Evolutionary conservation across 2,329 filamentous ascomycete species (phyloP).

Genomic region (Nannizzia gypsea): DNA sequence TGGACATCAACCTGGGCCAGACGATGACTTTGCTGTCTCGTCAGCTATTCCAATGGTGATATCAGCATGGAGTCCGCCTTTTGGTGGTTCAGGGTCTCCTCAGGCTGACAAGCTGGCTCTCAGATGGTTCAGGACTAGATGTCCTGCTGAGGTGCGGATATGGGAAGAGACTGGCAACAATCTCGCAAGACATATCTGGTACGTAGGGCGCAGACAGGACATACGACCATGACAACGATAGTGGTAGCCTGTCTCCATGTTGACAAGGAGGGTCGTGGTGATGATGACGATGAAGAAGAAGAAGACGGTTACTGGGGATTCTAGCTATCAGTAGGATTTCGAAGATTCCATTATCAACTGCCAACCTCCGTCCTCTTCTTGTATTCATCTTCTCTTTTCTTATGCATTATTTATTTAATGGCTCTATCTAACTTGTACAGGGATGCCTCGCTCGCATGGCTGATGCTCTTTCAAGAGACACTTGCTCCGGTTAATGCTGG

Average conservation of each 20-base stretch:
- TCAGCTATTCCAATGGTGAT: conserved; percentile 36
- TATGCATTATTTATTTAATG: background rate
- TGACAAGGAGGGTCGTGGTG: too few relatives aligned
- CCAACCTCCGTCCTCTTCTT: background rate
- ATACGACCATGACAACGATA: background rate
- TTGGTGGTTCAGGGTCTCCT: conserved; percentile 29
- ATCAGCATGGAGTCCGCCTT: conserved; percentile 45
- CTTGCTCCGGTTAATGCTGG: background rate
- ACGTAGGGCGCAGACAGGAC: conserved; percentile 16
- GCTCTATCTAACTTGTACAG: conserved; percentile 18
- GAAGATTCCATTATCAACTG: background rate
- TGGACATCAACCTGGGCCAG: conserved; percentile 9
- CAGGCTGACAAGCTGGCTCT: conserved; percentile 44
- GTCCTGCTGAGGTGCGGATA: conserved; percentile 36
- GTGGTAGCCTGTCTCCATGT: background rate
- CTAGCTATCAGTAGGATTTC: conserved; percentile 1
- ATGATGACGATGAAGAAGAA: too few relatives aligned
- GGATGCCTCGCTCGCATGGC: conserved; percentile 50
- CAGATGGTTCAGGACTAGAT: conserved; percentile 39
- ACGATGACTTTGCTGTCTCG: conserved; percentile 21
- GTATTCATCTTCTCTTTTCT: background rate
- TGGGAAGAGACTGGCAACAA: conserved; percentile 62
- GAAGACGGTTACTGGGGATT: background rate
- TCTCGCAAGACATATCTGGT: conserved; percentile 62
- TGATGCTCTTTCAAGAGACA: conserved; percentile 38